A percentile compares a stretch with the other conserved stretches of the same genome.
Evolutionary conservation across 345 rosid genomes (phyloP).

Genomic region (Pseudoturritis turrita): DNA sequence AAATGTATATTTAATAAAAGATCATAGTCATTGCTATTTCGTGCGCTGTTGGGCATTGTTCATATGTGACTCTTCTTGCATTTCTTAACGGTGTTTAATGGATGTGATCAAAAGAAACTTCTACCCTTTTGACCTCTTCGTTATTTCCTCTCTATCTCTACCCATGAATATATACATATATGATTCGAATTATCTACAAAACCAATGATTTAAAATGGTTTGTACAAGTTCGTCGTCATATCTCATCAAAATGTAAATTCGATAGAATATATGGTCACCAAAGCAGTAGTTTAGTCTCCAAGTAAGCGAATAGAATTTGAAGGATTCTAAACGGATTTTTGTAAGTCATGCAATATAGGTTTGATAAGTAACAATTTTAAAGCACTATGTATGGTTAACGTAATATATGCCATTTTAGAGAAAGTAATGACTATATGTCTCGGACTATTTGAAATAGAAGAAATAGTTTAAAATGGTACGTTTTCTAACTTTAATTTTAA

Average conservation of each 20-base stretch:
- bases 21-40: conserved; percentile 15
- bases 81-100: conserved; percentile 18
- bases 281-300: neutral
- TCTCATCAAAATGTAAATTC: no score
- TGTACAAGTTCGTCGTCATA: no score
- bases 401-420: no score
- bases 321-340: no score
- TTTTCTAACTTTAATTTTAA: no score
- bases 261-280: neutral
- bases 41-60: neutral
- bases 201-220: neutral
- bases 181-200: neutral
- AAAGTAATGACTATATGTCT: no score
- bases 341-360: no score
- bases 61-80: conserved; percentile 1
- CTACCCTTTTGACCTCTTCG: conserved; percentile 1
- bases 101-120: conserved; percentile 15
- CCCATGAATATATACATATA: neutral
- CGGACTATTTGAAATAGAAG: no score
- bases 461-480: no score
- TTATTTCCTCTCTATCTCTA: neutral
- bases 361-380: no score
- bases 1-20: neutral
- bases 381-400: no score
- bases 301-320: neutral